Conservation (phyloP, 2,329 filamentous ascomycete species). For the Chrysosphaeria jannelii region DNA sequence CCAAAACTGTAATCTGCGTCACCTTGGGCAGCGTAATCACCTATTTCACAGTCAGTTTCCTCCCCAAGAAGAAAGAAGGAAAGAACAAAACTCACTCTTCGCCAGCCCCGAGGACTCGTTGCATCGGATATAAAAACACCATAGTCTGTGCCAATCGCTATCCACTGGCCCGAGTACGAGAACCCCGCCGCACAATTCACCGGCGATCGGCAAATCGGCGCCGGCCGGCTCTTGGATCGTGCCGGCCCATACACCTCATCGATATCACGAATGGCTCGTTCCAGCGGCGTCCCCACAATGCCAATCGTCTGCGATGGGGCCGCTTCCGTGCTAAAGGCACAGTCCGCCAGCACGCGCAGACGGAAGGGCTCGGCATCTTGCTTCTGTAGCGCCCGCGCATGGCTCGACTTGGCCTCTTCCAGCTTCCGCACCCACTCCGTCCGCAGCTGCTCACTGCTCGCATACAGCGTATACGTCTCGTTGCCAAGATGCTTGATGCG, state of each 20-base stretch:
- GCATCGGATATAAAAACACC: constrained; percentile 77
- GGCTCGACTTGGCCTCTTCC: constrained; percentile 75
- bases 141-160: constrained; percentile 86
- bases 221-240: constrained; percentile 37
- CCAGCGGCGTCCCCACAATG: constrained; percentile 72
- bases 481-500: constrained; percentile 84
- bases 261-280: constrained; percentile 68
- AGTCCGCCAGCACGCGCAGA: constrained; percentile 70
- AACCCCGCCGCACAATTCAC: constrained; percentile 91
- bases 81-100: constrained; percentile 27
- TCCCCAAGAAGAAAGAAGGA: not conserved
- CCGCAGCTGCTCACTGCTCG: constrained; percentile 41
- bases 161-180: constrained; percentile 49
- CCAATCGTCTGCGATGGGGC: constrained; percentile 36
- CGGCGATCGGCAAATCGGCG: constrained; percentile 51
- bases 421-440: constrained; percentile 84
- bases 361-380: constrained; percentile 94
- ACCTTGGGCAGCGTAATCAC: too few relatives aligned
- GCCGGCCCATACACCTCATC: constrained; percentile 46
- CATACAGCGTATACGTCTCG: constrained; percentile 76
- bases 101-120: constrained; percentile 74
- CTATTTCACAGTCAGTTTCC: too few relatives aligned
- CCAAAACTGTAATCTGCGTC: constrained; percentile 77
- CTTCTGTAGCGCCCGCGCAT: constrained; percentile 61
- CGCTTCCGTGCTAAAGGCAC: constrained; percentile 37